These are phyloP conservation scores for Saprolegnia parasitica DNA, from an alignment of 352 stramenopile genomes.

Conservation along the genomic window DNA sequence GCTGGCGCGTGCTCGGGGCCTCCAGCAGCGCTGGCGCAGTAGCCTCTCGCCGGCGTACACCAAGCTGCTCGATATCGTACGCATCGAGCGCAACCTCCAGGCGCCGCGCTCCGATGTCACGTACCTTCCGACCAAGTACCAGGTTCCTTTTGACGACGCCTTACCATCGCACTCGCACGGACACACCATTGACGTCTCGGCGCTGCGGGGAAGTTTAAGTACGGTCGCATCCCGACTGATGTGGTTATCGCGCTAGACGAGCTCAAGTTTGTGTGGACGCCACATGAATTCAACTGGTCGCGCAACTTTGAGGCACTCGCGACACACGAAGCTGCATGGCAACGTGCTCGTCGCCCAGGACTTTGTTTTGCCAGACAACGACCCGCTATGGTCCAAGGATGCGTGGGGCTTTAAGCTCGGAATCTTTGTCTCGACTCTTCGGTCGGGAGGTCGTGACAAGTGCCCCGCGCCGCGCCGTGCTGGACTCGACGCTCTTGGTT, in stretches of 20 bases:
- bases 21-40: too few species aligned
- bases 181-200: neutral
- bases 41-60: neutral
- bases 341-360: constrained; percentile 53
- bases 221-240: neutral
- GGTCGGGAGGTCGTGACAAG: constrained; percentile 51
- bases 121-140: neutral
- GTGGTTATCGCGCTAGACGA: neutral
- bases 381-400: constrained; percentile 41
- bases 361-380: constrained; percentile 48
- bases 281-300: constrained; percentile 20
- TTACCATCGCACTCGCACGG: neutral
- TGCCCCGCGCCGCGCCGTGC: constrained; percentile 37
- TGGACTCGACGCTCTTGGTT: constrained; percentile 56
- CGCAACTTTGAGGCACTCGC: constrained; percentile 38
- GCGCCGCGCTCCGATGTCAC: neutral
- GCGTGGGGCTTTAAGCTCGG: constrained; percentile 57
- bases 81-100: constrained; percentile 1
- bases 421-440: constrained; percentile 57
- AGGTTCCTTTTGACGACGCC: neutral
- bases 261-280: constrained; percentile 23
- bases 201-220: neutral
- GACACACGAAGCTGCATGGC: constrained; percentile 48
- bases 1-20: too few species aligned
- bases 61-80: neutral